These are phyloP conservation scores for Lenwebbia sp. DNA, from an alignment of 345 rosid genomes.

Conservation along the genomic window DNA sequence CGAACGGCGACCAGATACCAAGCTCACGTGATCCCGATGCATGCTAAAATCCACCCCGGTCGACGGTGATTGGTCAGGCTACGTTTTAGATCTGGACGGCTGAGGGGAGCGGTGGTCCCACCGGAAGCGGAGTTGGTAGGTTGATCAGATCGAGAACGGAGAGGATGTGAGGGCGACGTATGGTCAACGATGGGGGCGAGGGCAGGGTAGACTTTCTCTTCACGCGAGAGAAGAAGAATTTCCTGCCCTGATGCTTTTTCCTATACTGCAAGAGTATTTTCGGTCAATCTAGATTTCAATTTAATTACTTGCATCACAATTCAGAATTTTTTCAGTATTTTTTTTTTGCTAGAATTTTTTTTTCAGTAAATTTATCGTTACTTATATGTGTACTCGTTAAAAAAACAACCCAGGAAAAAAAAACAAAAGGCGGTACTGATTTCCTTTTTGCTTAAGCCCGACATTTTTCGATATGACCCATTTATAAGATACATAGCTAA, in stretches of 20 bases:
- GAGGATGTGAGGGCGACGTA: background rate
- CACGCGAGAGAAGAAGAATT: background rate
- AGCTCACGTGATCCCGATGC: background rate
- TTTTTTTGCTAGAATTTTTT: fast-evolving
- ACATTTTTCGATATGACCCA: background rate
- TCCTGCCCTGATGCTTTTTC: background rate
- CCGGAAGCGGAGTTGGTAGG: background rate
- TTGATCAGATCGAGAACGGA: background rate
- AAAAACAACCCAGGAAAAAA: no score
- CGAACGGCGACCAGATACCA: background rate
- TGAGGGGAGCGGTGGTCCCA: background rate
- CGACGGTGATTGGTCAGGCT: background rate
- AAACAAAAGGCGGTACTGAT: background rate
- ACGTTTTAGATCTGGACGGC: background rate
- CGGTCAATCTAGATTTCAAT: background rate
- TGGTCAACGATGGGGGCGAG: background rate
- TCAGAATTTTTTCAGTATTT: fast-evolving
- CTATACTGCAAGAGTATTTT: background rate
- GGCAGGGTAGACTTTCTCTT: background rate
- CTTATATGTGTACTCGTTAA: background rate
- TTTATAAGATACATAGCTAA: background rate
- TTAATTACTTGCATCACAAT: fast-evolving
- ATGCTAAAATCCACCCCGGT: background rate
- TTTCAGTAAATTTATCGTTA: fast-evolving
- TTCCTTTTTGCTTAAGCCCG: background rate